phyloP scores from a whole-genome alignment of 1,139 yeast genomes.

The Pichia sp. region DNA sequence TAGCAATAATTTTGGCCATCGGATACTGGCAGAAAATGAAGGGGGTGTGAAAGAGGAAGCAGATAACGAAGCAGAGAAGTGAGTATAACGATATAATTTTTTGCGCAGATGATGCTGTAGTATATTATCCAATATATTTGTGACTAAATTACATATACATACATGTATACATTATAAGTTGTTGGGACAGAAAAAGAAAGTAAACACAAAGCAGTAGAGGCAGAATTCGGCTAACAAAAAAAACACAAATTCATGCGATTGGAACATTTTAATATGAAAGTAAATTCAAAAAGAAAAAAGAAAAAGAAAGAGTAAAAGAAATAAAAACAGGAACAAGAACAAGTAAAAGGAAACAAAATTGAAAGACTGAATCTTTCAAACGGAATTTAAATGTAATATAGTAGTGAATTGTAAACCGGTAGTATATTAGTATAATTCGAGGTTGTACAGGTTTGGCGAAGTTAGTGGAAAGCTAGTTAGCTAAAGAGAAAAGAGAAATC shows the following conservation, averaged over 20 bases:
- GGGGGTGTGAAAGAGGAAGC: not conserved
- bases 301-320: not conserved
- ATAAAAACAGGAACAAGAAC: not conserved
- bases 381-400: not conserved
- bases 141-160: not conserved
- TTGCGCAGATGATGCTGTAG: not conserved
- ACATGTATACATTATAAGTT: not conserved
- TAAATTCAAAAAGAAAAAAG: not conserved
- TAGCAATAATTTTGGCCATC: not conserved
- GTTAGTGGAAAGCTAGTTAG: not conserved
- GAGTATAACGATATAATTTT: not conserved
- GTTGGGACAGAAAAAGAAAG: constrained; percentile 1
- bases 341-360: not conserved
- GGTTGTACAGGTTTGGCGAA: not conserved
- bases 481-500: too few relatives aligned
- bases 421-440: not conserved
- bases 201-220: not conserved
- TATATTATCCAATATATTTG: not conserved
- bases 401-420: not conserved
- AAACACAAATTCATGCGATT: not conserved
- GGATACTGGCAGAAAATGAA: not conserved
- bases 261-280: not conserved
- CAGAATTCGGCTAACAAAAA: not conserved
- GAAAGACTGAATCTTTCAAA: not conserved
- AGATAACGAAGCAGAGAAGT: not conserved